Conservation (phyloP, 768 basidiomycete species). For the Pulveroboletus sp. region DNA sequence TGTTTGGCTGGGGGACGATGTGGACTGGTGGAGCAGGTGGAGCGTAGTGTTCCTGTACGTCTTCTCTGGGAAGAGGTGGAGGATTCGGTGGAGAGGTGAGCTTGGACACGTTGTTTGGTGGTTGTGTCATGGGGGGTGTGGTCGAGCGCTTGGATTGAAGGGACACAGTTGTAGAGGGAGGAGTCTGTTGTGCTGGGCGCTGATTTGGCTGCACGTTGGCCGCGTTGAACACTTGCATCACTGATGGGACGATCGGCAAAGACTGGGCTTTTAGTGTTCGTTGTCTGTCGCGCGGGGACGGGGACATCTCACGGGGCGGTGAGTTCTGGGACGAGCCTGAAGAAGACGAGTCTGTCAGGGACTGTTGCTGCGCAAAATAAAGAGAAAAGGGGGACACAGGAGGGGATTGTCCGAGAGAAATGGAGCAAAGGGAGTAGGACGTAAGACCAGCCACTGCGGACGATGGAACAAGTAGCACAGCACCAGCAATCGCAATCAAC, state of each 20-base stretch:
- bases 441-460: not conserved
- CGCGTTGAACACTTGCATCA: constrained; percentile 46
- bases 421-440: not conserved
- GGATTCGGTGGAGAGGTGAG: constrained; percentile 23
- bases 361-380: not conserved
- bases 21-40: constrained; percentile 38
- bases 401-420: not conserved
- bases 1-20: constrained; percentile 27
- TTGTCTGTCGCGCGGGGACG: constrained; percentile 44
- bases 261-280: constrained; percentile 56
- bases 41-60: constrained; percentile 39
- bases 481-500: not conserved
- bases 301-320: constrained; percentile 39
- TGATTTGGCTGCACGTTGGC: constrained; percentile 36
- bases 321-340: constrained; percentile 27
- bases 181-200: constrained; percentile 34
- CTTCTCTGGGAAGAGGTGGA: not conserved
- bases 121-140: constrained; percentile 32
- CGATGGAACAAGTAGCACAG: not conserved
- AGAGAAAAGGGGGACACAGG: not conserved
- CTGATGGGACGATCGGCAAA: constrained; percentile 56
- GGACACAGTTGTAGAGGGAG: constrained; percentile 30
- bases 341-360: not conserved
- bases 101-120: constrained; percentile 31
- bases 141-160: constrained; percentile 32